Conservation (phyloP, 2,329 filamentous ascomycete species). For the Talaromyces sp. region DNA sequence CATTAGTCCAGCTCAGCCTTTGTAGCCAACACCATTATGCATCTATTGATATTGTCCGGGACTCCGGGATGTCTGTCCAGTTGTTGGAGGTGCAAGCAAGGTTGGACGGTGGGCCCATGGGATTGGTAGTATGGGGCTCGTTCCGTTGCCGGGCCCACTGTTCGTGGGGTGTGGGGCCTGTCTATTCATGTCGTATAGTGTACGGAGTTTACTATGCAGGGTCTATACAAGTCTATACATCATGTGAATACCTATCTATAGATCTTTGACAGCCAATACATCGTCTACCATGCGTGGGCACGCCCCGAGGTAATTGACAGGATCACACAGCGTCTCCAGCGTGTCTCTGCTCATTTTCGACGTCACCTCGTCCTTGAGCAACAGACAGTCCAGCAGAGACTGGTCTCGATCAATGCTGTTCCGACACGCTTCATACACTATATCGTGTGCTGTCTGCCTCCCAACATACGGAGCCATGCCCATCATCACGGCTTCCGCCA, state of each 20-base stretch:
- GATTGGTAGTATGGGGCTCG: too few species aligned
- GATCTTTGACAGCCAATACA: constrained; percentile 17
- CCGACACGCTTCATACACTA: constrained; percentile 52
- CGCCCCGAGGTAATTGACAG: constrained; percentile 40
- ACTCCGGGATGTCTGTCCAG: too few species aligned
- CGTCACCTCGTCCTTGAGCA: constrained; percentile 34
- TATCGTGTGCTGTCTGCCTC: constrained; percentile 49
- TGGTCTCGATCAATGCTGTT: constrained; percentile 41
- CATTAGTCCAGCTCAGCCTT: too few species aligned
- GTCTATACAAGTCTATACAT: not conserved
- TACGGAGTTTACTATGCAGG: too few species aligned
- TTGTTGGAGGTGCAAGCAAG: too few species aligned
- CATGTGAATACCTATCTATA: not conserved
- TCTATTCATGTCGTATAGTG: not conserved
- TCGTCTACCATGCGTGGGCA: constrained; percentile 28
- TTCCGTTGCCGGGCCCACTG: not conserved
- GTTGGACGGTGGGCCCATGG: too few species aligned
- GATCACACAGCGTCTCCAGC: constrained; percentile 52
- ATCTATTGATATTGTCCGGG: too few species aligned
- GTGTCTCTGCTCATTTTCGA: constrained; percentile 39
- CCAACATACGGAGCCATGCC: constrained; percentile 48
- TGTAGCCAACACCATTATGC: too few species aligned
- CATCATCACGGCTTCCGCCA: constrained; percentile 59
- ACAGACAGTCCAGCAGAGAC: constrained; percentile 40
- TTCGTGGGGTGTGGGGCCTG: too few species aligned